A percentile compares a stretch with the other conserved stretches of the same genome.
Evolutionary conservation across 2,329 filamentous ascomycete genomes (phyloP).

Genomic region (Neobulgaria alba): DNA sequence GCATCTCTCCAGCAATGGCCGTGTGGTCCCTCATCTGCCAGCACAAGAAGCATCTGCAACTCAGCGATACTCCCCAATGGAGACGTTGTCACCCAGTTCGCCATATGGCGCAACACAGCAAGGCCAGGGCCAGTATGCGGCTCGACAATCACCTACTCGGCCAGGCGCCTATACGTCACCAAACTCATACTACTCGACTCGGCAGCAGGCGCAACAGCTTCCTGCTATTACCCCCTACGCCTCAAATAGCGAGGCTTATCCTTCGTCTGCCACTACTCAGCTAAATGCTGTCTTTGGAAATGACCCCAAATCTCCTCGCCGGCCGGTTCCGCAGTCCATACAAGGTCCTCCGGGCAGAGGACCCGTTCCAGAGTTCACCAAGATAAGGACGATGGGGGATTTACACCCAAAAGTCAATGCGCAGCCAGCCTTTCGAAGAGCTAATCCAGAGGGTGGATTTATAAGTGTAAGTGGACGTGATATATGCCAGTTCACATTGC

Average conservation of each 20-base stretch:
- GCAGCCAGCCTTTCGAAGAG: conserved; percentile 85
- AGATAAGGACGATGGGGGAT: conserved; percentile 63
- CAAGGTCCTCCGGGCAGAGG: conserved; percentile 44
- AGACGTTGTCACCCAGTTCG: conserved; percentile 70
- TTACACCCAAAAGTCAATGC: conserved; percentile 74
- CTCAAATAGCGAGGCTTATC: conserved; percentile 61
- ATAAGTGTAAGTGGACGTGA: conserved; percentile 69
- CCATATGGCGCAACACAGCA: conserved; percentile 60
- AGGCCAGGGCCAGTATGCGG: conserved; percentile 39
- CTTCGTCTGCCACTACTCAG: conserved; percentile 59
- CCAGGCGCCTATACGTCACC: conserved; percentile 50
- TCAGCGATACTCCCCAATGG: conserved; percentile 94
- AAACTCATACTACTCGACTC: conserved; percentile 46
- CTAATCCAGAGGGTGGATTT: conserved; percentile 94
- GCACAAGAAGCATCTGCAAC: conserved; percentile 71
- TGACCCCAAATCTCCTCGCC: conserved; percentile 50
- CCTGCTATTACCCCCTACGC: conserved; percentile 65
- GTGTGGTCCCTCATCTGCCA: conserved; percentile 55
- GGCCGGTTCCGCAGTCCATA: conserved; percentile 39
- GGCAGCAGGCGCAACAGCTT: conserved; percentile 51
- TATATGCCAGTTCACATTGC: too few relatives aligned
- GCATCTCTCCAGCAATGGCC: conserved; percentile 44
- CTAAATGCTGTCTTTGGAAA: conserved; percentile 57
- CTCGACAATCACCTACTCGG: conserved; percentile 71
- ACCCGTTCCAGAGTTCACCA: conserved; percentile 80